Conservation (phyloP, 306 rosid species). For the Echinosophora koreensis region DNA sequence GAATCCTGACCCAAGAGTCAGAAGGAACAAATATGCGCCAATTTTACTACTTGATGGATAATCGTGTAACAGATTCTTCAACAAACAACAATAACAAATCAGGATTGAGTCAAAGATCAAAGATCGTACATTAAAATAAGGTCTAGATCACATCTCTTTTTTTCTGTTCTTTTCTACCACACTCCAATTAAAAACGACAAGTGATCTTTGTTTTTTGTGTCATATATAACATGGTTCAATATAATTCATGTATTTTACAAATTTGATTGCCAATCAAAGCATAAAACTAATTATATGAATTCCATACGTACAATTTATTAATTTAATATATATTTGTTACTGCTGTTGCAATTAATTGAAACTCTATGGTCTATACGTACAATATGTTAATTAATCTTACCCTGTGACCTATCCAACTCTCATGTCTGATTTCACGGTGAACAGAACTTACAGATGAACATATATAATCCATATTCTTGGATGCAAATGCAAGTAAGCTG, state of each 20-base stretch:
- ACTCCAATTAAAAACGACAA: background rate
- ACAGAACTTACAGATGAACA: slow-evolving; percentile 29
- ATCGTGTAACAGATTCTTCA: slow-evolving; percentile 34
- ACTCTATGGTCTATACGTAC: background rate
- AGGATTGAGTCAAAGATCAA: slow-evolving; percentile 3
- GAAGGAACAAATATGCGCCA: slow-evolving; percentile 28
- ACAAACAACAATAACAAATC: slow-evolving; percentile 23
- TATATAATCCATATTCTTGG: slow-evolving; percentile 4
- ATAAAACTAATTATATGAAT: background rate
- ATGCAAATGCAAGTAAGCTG: slow-evolving; percentile 49
- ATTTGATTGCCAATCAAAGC: background rate
- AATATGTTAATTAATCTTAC: slow-evolving; percentile 2
- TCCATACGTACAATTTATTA: background rate
- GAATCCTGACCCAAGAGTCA: slow-evolving; percentile 47
- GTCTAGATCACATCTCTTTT: background rate
- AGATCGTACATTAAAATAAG: slow-evolving; percentile 10
- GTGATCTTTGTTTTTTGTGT: background rate
- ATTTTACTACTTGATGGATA: slow-evolving; percentile 11
- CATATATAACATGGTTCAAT: background rate
- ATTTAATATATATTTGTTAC: background rate
- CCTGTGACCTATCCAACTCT: background rate
- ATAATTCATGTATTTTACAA: background rate
- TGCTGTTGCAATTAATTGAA: slow-evolving; percentile 10
- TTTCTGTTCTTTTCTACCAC: background rate
- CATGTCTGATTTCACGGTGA: background rate